Percentiles rank a stretch among this genome's conserved stretches.
Conservation (phyloP, 306 rosid genomes). For the Casuarina equisetifolia region DNA sequence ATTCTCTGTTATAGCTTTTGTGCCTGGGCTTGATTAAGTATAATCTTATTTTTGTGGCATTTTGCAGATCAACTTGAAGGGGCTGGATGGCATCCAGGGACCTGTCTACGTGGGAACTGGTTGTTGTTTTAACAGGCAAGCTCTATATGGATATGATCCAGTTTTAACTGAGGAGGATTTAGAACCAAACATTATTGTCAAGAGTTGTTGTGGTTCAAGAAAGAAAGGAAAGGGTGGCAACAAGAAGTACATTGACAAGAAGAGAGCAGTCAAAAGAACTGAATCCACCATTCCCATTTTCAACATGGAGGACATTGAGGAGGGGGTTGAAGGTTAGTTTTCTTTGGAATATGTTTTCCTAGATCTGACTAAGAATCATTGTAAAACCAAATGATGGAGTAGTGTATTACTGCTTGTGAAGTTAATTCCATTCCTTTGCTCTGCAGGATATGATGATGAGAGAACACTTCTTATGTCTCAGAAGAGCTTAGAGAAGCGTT, state of each 20-base stretch:
- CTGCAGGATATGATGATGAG: constrained; percentile 93
- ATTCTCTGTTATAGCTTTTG: constrained; percentile 15
- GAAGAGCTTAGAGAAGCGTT: constrained; percentile 96
- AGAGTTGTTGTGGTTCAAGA: constrained; percentile 97
- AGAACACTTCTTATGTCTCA: constrained; percentile 91
- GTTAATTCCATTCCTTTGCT: constrained; percentile 12
- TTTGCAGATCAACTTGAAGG: constrained; percentile 92
- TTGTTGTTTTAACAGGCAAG: constrained; percentile 99
- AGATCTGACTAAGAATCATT: background rate
- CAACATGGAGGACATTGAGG: constrained; percentile 95
- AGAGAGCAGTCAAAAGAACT: constrained; percentile 72
- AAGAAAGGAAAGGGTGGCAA: constrained; percentile 70
- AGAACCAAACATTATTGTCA: constrained; percentile 85
- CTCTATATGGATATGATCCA: constrained; percentile 95
- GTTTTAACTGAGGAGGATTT: constrained; percentile 87
- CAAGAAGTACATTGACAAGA: constrained; percentile 83
- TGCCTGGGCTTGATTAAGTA: constrained; percentile 15
- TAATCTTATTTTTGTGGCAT: constrained; percentile 9
- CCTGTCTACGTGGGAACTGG: constrained; percentile 99
- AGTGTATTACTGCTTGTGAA: constrained; percentile 1
- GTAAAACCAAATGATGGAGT: constrained; percentile 20
- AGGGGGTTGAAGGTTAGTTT: constrained; percentile 90
- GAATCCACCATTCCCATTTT: constrained; percentile 94
- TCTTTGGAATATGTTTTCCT: constrained; percentile 5
- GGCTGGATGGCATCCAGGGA: constrained; percentile 96